A percentile compares a stretch with the other conserved stretches of the same genome.
Conservation (phyloP, 768 basidiomycete species). For the Coprinopsis cinerea region DNA sequence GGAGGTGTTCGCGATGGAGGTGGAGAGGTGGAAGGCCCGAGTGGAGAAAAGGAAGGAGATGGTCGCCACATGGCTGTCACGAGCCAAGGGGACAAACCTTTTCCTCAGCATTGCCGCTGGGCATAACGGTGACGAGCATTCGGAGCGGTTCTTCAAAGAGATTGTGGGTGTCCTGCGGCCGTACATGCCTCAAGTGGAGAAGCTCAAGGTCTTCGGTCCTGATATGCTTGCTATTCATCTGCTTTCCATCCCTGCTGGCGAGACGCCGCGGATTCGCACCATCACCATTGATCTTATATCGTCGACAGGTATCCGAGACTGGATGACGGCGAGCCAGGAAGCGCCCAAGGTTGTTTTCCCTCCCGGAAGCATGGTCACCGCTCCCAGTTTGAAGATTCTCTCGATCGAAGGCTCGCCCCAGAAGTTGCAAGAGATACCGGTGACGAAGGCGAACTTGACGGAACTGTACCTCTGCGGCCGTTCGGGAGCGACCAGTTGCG, state of each 20-base stretch:
- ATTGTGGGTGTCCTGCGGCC: neutral
- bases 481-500: neutral
- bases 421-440: neutral
- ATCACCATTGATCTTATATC: neutral
- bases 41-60: slow-evolving; percentile 4
- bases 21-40: slow-evolving; percentile 3
- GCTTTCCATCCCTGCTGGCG: slow-evolving; percentile 8
- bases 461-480: neutral
- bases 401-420: neutral
- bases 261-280: neutral
- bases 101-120: neutral
- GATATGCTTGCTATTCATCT: slow-evolving; percentile 7
- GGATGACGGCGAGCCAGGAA: neutral
- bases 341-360: neutral
- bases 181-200: slow-evolving; percentile 8
- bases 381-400: neutral
- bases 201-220: slow-evolving; percentile 9
- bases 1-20: neutral
- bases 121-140: neutral
- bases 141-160: neutral
- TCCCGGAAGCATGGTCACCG: neutral
- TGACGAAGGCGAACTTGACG: neutral
- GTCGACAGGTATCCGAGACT: neutral
- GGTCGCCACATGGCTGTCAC: neutral
- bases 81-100: slow-evolving; percentile 1